Evolutionary conservation across 2,329 filamentous ascomycete genomes (phyloP), one percentile per base, ranked within the genome.

Genomic region (Lanzia echinophila): DNA sequence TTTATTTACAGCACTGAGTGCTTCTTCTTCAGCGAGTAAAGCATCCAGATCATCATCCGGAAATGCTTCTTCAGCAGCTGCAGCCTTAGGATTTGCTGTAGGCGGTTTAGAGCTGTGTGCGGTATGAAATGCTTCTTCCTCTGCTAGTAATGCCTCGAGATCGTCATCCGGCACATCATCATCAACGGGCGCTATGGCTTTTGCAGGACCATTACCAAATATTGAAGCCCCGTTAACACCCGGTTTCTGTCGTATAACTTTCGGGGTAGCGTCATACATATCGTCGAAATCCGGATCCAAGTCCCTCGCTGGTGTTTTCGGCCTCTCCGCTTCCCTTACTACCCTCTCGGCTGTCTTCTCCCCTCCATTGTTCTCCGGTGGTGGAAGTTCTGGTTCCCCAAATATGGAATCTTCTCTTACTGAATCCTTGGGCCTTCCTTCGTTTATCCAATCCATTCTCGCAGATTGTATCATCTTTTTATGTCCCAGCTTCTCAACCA

Each of bases 401-500:
- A 60, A 62, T 50, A 65, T 13, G 6, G 60, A 58, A 12, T 69
- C 66, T 1, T 68, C 69, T 6, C 61, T 50, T 39, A 58, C 58
- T 39, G 51, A 53, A 13, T 52, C 50, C 45, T 72, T 79, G 0
- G 83, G 81, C 60, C 80, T 87, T 8, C 79, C 75, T 68, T 95
- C 88, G 54, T 92, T 81, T 60, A 97, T 92, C 87, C 90, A 95
- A 58, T 87, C 83, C 67, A 81, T 82, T 56, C 92, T 79, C 72
- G 86, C 86, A 32, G 82, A 79, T 59, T 88, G 81, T 68, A 97
- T 79, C 13, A 78, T 76, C 67, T 88, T 91, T 63, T 86, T 89
- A 70, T 96, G 94, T 1, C 94, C 94, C 0, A 90, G 77, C 71
- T 95, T 96, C 69, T 99, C 94, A 2, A 97, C 88, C 75, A 97